These are phyloP conservation scores for Talaromyces stipitatus DNA, from an alignment of 495 filamentous ascomycete genomes.

Conservation along the genomic window DNA sequence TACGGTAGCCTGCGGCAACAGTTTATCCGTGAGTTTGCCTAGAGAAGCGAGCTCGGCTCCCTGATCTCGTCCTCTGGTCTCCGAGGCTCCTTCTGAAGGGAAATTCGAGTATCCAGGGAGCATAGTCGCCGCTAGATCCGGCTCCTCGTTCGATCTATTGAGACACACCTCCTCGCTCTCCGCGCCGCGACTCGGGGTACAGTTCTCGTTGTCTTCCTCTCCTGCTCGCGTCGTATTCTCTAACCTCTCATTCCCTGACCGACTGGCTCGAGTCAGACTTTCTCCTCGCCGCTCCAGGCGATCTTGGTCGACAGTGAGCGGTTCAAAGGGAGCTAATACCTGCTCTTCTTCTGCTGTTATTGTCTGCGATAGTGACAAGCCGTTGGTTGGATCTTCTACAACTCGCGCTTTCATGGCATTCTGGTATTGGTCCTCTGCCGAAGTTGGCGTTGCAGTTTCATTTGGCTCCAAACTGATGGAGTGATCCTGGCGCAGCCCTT, in stretches of 20 bases:
- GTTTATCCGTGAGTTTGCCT: too few species aligned
- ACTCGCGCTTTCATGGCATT: background rate
- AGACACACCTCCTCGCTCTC: background rate
- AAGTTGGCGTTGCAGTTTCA: background rate
- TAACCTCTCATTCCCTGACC: background rate
- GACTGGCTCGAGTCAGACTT: background rate
- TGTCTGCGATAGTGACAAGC: background rate
- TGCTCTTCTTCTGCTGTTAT: background rate
- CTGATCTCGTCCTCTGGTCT: too few species aligned
- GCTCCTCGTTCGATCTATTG: background rate
- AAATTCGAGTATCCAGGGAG: too few species aligned
- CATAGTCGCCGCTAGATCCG: too few species aligned
- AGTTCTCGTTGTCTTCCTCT: background rate
- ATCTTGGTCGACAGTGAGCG: background rate
- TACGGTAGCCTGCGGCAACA: too few species aligned
- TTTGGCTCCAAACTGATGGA: too few species aligned
- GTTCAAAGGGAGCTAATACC: background rate
- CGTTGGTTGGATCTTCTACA: background rate
- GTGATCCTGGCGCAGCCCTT: too few species aligned
- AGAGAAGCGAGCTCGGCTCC: too few species aligned
- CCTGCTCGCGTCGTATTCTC: background rate
- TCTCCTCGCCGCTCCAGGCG: background rate
- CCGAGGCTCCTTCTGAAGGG: too few species aligned
- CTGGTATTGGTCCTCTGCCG: background rate
- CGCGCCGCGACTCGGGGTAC: background rate